phyloP scores from a whole-genome alignment of 2,329 filamentous ascomycete species.

The Arthroderma sp. region DNA sequence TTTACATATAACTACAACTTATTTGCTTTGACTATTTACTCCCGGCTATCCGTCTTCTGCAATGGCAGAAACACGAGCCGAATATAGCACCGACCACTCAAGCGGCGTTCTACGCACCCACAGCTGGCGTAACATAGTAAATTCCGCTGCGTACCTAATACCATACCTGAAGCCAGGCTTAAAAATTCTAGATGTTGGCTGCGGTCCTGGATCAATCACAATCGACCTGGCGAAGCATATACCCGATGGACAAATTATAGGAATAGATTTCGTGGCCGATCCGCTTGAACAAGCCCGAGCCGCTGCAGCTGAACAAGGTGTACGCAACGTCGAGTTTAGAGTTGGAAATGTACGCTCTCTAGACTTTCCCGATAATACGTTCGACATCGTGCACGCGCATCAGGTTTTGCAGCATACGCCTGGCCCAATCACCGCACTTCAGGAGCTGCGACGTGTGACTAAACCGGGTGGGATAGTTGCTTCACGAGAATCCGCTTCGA shows the following conservation, averaged over 20 bases:
- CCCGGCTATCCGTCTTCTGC: no score
- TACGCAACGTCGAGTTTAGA: constrained; percentile 24
- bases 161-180: constrained; percentile 24
- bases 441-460: constrained; percentile 42
- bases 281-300: constrained; percentile 21
- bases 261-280: constrained; percentile 19
- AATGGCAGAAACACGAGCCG: not conserved
- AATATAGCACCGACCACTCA: constrained; percentile 7
- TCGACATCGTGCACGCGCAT: constrained; percentile 48
- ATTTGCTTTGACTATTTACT: no score
- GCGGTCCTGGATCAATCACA: constrained; percentile 33
- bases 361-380: constrained; percentile 34
- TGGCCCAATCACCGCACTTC: constrained; percentile 37
- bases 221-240: constrained; percentile 26
- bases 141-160: constrained; percentile 28
- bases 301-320: constrained; percentile 17
- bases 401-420: constrained; percentile 46
- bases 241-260: constrained; percentile 27
- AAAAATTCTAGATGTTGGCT: constrained; percentile 32
- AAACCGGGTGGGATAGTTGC: constrained; percentile 43
- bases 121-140: constrained; percentile 10
- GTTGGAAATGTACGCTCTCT: constrained; percentile 30
- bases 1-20: no score
- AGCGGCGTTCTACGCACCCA: constrained; percentile 6
- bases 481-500: constrained; percentile 27